Evolutionary conservation across 163 green algal genomes (phyloP).

Genomic region (Scenedesmus sp.): DNA sequence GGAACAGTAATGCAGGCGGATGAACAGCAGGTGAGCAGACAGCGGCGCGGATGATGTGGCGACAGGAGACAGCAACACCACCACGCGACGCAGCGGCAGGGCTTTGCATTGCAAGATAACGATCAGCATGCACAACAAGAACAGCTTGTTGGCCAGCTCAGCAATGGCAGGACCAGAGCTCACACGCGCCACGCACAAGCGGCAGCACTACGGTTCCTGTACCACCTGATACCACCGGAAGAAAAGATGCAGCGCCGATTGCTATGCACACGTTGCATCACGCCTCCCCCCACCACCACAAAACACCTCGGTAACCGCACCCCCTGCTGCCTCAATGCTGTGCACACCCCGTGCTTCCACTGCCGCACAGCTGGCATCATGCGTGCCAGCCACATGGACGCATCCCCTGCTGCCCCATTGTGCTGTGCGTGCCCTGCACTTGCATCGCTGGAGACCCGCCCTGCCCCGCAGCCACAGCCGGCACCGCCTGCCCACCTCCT

Average conservation of each 20-base stretch:
- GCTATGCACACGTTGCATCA: no score
- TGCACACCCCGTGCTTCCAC: no score
- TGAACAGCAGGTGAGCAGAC: not conserved
- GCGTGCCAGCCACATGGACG: no score
- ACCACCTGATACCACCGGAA: no score
- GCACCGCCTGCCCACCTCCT: not conserved
- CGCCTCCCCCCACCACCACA: no score
- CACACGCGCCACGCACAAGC: no score
- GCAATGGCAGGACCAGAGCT: no score
- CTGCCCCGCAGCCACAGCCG: not conserved
- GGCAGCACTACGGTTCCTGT: no score
- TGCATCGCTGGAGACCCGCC: not conserved
- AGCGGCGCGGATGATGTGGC: not conserved
- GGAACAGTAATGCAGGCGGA: not conserved
- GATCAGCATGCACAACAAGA: not conserved
- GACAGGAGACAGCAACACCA: not conserved
- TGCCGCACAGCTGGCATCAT: not conserved
- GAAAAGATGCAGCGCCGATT: no score
- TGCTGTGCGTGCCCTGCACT: not conserved
- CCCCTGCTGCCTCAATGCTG: slow-evolving; percentile 12
- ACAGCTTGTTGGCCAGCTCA: not conserved
- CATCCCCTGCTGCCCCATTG: not conserved
- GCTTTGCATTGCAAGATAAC: not conserved
- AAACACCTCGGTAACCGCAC: no score
- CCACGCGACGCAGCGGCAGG: not conserved